A percentile compares a stretch with the other conserved stretches of the same genome.
These are phyloP conservation scores for Aspergillus indologenus DNA, from an alignment of 495 filamentous ascomycete species.

Conservation along the genomic window DNA sequence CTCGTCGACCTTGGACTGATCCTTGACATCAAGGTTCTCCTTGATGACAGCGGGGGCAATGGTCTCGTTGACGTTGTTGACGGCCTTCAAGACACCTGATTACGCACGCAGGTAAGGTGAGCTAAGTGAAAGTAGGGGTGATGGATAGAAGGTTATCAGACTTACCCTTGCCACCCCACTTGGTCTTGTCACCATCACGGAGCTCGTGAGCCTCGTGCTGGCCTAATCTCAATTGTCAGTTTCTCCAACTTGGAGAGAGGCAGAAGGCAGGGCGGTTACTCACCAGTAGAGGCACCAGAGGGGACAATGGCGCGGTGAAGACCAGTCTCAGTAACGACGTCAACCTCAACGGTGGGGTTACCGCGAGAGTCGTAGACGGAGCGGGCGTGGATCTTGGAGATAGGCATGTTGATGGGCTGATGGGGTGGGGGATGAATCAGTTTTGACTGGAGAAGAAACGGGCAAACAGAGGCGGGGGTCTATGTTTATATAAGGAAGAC, in stretches of 20 bases:
- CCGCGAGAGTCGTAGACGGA: conserved; percentile 99
- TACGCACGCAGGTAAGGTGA: conserved; percentile 13
- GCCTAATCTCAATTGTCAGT: conserved; percentile 49
- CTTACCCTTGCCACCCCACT: conserved; percentile 91
- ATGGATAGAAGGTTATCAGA: conserved; percentile 6
- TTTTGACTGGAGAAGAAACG: conserved; percentile 16
- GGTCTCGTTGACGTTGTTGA: conserved; percentile 89
- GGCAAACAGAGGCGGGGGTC: conserved; percentile 18
- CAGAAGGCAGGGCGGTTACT: conserved; percentile 28
- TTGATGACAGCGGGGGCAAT: conserved; percentile 93
- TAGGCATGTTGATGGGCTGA: conserved; percentile 69
- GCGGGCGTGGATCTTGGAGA: conserved; percentile 97
- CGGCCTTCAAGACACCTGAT: conserved; percentile 82
- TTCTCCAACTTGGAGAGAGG: neutral
- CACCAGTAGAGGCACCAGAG: conserved; percentile 95
- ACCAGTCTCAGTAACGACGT: conserved; percentile 93
- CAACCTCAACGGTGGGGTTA: conserved; percentile 94
- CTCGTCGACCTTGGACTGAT: conserved; percentile 87
- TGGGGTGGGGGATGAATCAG: conserved; percentile 11
- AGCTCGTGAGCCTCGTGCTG: conserved; percentile 98
- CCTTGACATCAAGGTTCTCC: conserved; percentile 92
- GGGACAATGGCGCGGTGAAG: conserved; percentile 98
- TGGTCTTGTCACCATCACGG: conserved; percentile 95
- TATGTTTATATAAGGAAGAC: conserved; percentile 13
- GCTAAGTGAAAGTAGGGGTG: conserved; percentile 1